These are phyloP conservation scores for Hawksworthiomyces lignivorus DNA, from an alignment of 2,329 filamentous ascomycete genomes.

Conservation along the genomic window DNA sequence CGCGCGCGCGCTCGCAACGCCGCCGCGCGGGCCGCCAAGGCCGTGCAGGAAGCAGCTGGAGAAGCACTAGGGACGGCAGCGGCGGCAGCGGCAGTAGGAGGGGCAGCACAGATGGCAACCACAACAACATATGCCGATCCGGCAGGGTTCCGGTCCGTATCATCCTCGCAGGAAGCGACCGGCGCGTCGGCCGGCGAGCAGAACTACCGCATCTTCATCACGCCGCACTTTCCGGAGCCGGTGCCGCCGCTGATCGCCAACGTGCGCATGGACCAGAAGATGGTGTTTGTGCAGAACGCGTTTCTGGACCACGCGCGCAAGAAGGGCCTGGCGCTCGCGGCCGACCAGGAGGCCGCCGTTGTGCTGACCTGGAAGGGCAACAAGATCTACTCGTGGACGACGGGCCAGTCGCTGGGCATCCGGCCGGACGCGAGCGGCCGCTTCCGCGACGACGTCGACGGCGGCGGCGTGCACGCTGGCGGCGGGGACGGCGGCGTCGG, in stretches of 20 bases:
- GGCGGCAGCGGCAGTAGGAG: not conserved
- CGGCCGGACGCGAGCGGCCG: conserved; percentile 35
- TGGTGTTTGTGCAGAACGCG: conserved; percentile 58
- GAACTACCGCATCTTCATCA: conserved; percentile 47
- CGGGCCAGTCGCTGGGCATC: conserved; percentile 61
- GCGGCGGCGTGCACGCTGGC: conserved; percentile 26
- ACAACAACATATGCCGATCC: no score
- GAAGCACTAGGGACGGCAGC: not conserved
- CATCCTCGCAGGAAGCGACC: not conserved
- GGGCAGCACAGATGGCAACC: not conserved
- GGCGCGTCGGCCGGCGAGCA: conserved; percentile 17
- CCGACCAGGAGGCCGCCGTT: conserved; percentile 43
- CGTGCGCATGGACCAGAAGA: conserved; percentile 57
- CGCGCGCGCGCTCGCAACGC: conserved; percentile 12
- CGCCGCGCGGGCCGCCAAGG: conserved; percentile 7
- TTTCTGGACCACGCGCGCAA: conserved; percentile 62
- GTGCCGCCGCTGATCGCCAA: conserved; percentile 45
- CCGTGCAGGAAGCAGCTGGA: conserved; percentile 1
- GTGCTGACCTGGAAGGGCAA: conserved; percentile 74
- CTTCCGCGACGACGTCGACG: conserved; percentile 26
- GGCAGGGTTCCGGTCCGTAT: not conserved
- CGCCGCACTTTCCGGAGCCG: conserved; percentile 49
- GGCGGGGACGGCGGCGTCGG: conserved; percentile 31
- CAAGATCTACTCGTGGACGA: conserved; percentile 68
- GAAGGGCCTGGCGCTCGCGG: conserved; percentile 27